Evolutionary conservation across 2,329 filamentous ascomycete genomes (phyloP).

Genomic region (Seiridium cupressi): DNA sequence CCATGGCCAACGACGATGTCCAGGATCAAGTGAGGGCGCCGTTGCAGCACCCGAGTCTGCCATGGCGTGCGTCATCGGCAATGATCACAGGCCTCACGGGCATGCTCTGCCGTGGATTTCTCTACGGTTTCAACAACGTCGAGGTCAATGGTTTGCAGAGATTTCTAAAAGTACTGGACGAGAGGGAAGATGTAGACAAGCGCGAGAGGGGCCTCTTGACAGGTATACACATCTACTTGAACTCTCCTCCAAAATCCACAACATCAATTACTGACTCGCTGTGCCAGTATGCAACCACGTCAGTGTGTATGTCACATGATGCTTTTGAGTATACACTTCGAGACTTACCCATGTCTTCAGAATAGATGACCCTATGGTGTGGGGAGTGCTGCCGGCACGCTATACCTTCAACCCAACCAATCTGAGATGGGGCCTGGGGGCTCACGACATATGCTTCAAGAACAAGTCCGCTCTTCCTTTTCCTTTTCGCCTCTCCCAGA

Average conservation of each 20-base stretch:
- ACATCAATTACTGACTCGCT: conserved; percentile 12
- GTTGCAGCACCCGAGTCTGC: conserved; percentile 51
- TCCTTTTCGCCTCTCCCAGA: background rate
- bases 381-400: conserved; percentile 79
- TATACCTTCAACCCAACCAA: conserved; percentile 72
- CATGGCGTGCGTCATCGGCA: conserved; percentile 74
- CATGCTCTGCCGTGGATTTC: conserved; percentile 68
- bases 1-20: conserved; percentile 4
- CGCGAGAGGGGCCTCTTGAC: conserved; percentile 80
- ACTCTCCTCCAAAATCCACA: conserved; percentile 1
- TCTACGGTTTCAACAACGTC: conserved; percentile 71
- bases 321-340: conserved; percentile 11
- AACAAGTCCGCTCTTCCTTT: conserved; percentile 59
- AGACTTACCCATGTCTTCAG: conserved; percentile 45
- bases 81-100: conserved; percentile 73
- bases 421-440: conserved; percentile 84
- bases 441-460: conserved; percentile 93
- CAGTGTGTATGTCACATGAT: conserved; percentile 68
- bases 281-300: conserved; percentile 78
- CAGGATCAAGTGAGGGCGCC: conserved; percentile 2
- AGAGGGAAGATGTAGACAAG: conserved; percentile 62
- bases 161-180: conserved; percentile 75
- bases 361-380: conserved; percentile 90
- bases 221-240: conserved; percentile 46
- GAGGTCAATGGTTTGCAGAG: conserved; percentile 74